Evolutionary conservation across 163 green algal genomes (phyloP).

Genomic region (Scenedesmus sp.): DNA sequence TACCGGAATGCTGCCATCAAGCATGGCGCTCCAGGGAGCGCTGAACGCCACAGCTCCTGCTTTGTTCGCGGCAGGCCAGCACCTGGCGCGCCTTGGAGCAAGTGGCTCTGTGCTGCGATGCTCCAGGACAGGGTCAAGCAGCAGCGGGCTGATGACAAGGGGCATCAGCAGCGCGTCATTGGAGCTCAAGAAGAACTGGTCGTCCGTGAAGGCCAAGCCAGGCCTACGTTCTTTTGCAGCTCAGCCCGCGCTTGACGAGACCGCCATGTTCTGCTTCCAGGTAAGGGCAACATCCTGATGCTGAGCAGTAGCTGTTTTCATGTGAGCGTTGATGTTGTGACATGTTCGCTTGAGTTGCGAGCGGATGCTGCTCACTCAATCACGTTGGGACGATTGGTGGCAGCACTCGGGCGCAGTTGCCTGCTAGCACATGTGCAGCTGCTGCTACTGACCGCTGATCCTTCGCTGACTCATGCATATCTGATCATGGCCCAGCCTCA

Average conservation of each 20-base stretch:
- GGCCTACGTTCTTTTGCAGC: constrained; percentile 43
- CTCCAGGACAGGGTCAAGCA: neutral
- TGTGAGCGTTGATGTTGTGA: neutral
- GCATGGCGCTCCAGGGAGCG: constrained; percentile 17
- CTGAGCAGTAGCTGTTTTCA: neutral
- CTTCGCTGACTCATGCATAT: neutral
- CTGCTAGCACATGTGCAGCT: neutral
- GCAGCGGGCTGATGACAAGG: neutral
- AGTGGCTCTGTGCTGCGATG: neutral
- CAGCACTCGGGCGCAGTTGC: neutral
- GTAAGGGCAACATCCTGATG: neutral
- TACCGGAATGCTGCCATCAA: constrained; percentile 39
- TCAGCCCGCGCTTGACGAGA: constrained; percentile 34
- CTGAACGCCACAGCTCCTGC: constrained; percentile 35
- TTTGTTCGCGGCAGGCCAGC: neutral
- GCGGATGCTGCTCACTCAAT: neutral
- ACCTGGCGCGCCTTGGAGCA: neutral
- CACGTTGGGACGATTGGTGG: neutral
- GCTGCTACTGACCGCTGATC: neutral
- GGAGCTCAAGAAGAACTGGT: neutral
- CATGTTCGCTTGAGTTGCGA: neutral
- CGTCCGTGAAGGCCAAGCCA: constrained; percentile 14
- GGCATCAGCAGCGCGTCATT: neutral
- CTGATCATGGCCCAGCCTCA: neutral
- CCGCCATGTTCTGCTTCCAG: constrained; percentile 68